Evolutionary conservation across 257 asterid genomes (phyloP), one percentile per base, ranked within the genome.

Genomic region (Haberlea rhodopensis): DNA sequence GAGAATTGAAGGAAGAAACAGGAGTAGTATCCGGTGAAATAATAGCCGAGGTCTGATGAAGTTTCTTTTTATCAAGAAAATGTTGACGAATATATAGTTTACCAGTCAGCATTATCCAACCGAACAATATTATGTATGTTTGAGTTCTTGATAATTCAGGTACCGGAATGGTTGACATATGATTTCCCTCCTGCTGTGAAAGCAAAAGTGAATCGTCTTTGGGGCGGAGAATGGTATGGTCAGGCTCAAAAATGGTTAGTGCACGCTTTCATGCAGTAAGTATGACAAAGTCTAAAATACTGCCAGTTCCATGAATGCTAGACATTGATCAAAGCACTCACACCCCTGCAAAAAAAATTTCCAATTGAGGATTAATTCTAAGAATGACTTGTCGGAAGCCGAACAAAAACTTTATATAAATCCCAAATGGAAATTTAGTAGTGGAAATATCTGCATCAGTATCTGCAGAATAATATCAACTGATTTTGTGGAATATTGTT

Each of bases 141-240:
- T n/a, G n/a, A n/a, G n/a, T 7, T 46, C 75, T 15, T 60, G 56
- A 57, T 69, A 61, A 13, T 62, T 67, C 89, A 91, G 98, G 96
- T 89, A 73, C 87, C 89, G n/a, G 73, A 77, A 57, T 91, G 98
- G 98, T 72, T 91, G 82, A 89, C 96, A 7, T 89, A 89, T 70
- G 96, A 91, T 72, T 91, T 91, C 70, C 96, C 98, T 0, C 98
- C 96, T 51, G 82, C 96, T 53, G 96, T 91, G 71, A 91, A 89
- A 80, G 92, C 97, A 8, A 91, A 89, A 82, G 96, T 91, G 66
- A 91, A 84, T 66, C 97, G 97, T 57, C 89, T 91, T 24, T 91
- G 98, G 98, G 84, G 96, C 29, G 98, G 98, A 71, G 96, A 91
- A 85, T 89, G 96, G 98, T 96, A 89, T 56, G 98, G 98, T 3